Percentiles rank a stretch among this genome's conserved stretches.
phyloP scores from a whole-genome alignment of 176 grass and related monocot genomes.

The Oryza rufipogon region DNA sequence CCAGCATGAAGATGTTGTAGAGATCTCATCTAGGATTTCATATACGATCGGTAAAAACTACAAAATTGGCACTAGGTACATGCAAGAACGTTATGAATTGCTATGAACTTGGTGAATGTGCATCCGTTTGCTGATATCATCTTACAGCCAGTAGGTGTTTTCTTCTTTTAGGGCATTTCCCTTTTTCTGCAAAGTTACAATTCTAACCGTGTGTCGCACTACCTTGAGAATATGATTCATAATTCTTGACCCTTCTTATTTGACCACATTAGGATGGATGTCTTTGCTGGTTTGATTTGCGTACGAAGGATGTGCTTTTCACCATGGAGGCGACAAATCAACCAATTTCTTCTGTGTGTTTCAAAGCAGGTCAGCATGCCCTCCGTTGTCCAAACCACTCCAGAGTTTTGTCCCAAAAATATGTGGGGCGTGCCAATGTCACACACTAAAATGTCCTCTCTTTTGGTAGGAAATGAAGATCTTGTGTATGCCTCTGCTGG shows the following conservation, averaged over 20 bases:
- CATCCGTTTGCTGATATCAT: background rate
- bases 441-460: conserved; percentile 7
- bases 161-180: background rate
- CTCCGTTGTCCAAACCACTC: conserved; percentile 30
- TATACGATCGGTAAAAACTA: conserved; percentile 4
- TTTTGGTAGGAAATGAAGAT: conserved; percentile 85
- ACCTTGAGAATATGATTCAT: conserved; percentile 2
- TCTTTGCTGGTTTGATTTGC: conserved; percentile 92
- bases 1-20: background rate
- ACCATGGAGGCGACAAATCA: conserved; percentile 62
- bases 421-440: background rate
- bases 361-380: conserved; percentile 70
- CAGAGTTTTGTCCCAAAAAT: background rate
- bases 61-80: background rate
- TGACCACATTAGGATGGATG: conserved; percentile 69
- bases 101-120: background rate
- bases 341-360: conserved; percentile 82
- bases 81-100: background rate
- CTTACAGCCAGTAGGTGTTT: background rate
- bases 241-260: conserved; percentile 10
- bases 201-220: background rate
- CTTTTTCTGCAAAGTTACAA: background rate
- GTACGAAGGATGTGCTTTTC: conserved; percentile 69
- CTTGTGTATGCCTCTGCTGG: conserved; percentile 70
- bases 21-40: background rate